Conservation (phyloP, 192 early-diverging fungal species). For the Rhizophagus clarus region DNA sequence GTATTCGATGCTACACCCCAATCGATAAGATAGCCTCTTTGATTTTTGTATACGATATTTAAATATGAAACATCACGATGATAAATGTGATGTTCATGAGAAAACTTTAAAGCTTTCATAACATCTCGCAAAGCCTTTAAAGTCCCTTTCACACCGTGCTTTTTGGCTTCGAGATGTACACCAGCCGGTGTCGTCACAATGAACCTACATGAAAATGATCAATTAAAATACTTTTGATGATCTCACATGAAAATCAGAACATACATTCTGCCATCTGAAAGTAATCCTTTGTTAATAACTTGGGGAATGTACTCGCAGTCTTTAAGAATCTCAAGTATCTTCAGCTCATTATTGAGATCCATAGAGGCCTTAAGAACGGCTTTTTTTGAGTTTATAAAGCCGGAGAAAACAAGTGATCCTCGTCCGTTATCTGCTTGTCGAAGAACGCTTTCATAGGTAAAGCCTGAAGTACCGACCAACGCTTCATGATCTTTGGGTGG, state of each 20-base stretch:
- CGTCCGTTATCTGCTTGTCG: no score
- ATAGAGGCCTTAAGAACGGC: constrained; percentile 1
- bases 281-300: not conserved
- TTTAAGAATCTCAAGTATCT: not conserved
- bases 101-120: constrained; percentile 7
- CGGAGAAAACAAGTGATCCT: no score
- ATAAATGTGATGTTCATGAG: not conserved
- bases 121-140: constrained; percentile 19
- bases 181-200: constrained; percentile 11
- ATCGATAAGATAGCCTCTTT: constrained; percentile 16
- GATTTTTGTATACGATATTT: constrained; percentile 11
- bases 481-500: no score
- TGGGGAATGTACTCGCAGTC: constrained; percentile 1
- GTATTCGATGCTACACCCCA: not conserved
- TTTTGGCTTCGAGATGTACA: constrained; percentile 7
- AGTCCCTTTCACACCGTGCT: constrained; percentile 8
- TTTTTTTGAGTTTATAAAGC: not conserved
- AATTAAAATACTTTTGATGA: constrained; percentile 10
- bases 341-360: not conserved
- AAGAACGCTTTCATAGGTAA: no score
- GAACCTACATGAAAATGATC: constrained; percentile 14
- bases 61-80: constrained; percentile 19
- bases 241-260: not conserved
- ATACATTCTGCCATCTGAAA: not conserved
- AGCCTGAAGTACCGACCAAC: no score